Base-by-base conservation (phyloP, 148 eudicot genomes). In the Salicornia ramosissima region DNA sequence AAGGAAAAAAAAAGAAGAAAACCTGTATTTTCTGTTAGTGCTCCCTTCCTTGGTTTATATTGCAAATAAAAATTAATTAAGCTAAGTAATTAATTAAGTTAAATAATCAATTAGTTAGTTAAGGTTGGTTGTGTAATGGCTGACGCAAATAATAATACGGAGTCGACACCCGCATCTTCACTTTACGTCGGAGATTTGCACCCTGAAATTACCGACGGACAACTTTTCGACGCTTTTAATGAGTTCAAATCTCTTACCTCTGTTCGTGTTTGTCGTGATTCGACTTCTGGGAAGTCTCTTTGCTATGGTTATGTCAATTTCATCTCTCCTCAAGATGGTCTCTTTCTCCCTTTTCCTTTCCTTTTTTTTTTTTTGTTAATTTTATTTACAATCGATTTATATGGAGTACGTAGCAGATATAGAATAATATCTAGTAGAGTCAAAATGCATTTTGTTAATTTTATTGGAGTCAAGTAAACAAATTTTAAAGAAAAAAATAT, bases 271-370 rank as follows among this genome's bases (percentile, higher is more conserved):
- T 91, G 97, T 62, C 86, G 90, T 10, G 96, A 91, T 64, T 81
- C 85, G 9, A 57, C 87, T 26, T 74, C 84, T 39, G 84, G 86
- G 9, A 83, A 83, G 7, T 91, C 97, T 10, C 89, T 91, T 61
- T 74, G 92, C 51, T 91, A 91, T 66, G 97, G 88, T 46, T 91
- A 85, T 69, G 89, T 86, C 79, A 91, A 91, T 77, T 86, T 84
- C 67, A 45, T 80, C 64, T 77, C 88, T 34, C 81, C 78, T 16
- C 87, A 84, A 45, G 96, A 89, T 50, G 97, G 97, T 91, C 2
- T 71, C 3, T 62, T 7, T 25, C 15, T 43, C 36, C 3, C 39
- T 6, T 2, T 4, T 25, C 28, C 51, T 19, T 11, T 68, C 22
- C 21, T 9, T 25, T 2, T 28, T 43, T 22, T 43, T 14, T 5